Evolutionary conservation across 192 early-diverging fungal species (phyloP).

Genomic region (Backusella parvicylindrica): DNA sequence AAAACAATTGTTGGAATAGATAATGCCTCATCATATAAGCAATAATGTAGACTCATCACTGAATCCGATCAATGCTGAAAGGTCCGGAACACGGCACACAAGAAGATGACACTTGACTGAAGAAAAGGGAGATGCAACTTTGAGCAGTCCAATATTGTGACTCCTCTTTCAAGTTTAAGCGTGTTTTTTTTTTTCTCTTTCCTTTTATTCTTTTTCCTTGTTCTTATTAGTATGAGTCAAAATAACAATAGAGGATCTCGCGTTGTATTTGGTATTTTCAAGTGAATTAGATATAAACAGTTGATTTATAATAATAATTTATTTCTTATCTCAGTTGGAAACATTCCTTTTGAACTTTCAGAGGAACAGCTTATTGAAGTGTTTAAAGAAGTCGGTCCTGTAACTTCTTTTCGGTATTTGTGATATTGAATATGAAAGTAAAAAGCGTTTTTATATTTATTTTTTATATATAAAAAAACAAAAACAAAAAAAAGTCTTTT

Average conservation of each 20-base stretch:
- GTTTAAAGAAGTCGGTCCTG: slow-evolving; percentile 90
- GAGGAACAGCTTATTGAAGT: slow-evolving; percentile 92
- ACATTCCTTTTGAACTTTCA: slow-evolving; percentile 86
- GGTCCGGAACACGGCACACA: no score
- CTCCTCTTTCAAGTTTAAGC: neutral
- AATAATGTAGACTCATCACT: no score
- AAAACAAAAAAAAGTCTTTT: slow-evolving; percentile 74
- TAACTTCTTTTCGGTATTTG: slow-evolving; percentile 63
- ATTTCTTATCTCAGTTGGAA: slow-evolving; percentile 47
- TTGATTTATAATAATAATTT: no score
- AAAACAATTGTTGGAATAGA: no score
- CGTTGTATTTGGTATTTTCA: slow-evolving; percentile 31
- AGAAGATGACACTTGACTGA: no score
- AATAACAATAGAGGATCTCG: slow-evolving; percentile 31
- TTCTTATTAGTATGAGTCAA: neutral
- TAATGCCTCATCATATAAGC: no score
- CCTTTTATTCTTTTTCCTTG: neutral
- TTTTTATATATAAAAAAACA: slow-evolving; percentile 28
- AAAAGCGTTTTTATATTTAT: neutral
- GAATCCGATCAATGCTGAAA: no score
- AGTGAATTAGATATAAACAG: neutral
- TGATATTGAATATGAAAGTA: neutral
- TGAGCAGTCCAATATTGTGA: neutral
- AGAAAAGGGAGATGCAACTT: neutral
- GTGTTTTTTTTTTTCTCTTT: neutral